Base-by-base conservation (phyloP, 768 basidiomycete genomes). In the Kwoniella shandongensis region DNA sequence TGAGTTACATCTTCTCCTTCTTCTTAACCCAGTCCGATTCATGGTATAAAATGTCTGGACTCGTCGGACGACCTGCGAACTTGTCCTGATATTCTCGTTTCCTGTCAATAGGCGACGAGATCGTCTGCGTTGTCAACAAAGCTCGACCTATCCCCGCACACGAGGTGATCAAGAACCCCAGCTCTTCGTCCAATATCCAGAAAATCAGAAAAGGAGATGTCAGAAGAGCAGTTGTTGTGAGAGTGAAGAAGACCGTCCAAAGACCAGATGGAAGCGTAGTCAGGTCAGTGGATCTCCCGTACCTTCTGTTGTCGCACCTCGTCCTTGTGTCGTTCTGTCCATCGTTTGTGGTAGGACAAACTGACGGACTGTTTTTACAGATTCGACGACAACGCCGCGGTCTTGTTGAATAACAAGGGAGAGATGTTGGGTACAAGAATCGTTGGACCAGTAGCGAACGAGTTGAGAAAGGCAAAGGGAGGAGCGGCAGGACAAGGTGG, bases 361-460 rank as follows among this genome's bases (percentile, higher is more conserved):
- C 56, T 59, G 57, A 57, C 53, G 29, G 29, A 20, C 23, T 15
- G 26, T 10, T 6, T 10, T 29, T 15, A 20, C 18, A 76, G 74
- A 42, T 98, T 97, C 77, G 94, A 97, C 78, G 94, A 97, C 81
- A 97, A 97, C 70, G 94, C 94, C 0, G 91, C 86, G 8, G 91
- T 97, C 4, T 78, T 98, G 32, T 77, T 98, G 55, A 97, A 98
- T 77, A 90, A 90, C 80, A 98, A 98, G 80, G 83, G 86, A 54
- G 74, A 75, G 49, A 90, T 97, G 88, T 74, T 98, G 57, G 93
- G 92, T 18, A 96, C 92, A 47, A 85, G 94, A 70, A 91, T 98
- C 52, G 88, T 88, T 67, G 92, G 93, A 0, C 86, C 93, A 41
- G 93, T 98, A 42, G 91, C 88, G 59, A 88, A 88, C 0, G 93